Evolutionary conservation across 257 asterid genomes (phyloP), one percentile per base, ranked within the genome.

Genomic region (Solanum pinnatisectum): DNA sequence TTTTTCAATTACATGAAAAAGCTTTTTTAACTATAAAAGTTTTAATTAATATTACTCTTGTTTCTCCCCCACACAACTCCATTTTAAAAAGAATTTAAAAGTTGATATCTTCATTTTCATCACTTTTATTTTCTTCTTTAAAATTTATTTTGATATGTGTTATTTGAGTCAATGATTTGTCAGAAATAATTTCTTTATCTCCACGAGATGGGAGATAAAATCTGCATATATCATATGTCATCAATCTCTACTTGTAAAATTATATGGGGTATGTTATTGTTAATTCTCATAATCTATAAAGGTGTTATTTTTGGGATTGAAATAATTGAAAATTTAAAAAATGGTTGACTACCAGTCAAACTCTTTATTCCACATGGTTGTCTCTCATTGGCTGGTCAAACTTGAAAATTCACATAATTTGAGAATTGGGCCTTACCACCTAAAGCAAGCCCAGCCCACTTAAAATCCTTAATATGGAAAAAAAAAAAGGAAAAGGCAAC

Each of bases 381-480:
- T 13, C 11, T 20, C 9, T 36, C 15, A 83, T 18, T 88, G 90
- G 90, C 9, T 68, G 68, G 89, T 83, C 92, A 90, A 88, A 88
- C 87, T 36, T 81, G n/a, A 39, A 52, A 83, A 83, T 30, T 72
- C 27, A 16, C 60, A 49, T 15, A 52, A 37, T 36, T 81, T 25
- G 68, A 27, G 8, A 8, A 76, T 44, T 70, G 56, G 42, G 35
- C 85, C 63, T 52, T 65, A 35, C 23, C 74, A 35, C 59, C 44
- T 10, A 35, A 18, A 35, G 42, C 87, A 76, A 71, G 40, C 40
- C 73, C 9, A 72, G 44, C 27, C 81, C 25, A 72, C 30, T 67
- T 49, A 37, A 63, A 23, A 36, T 72, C 33, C 25, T 49, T 25
- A 23, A 37, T 1, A 20, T 84, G 20, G 32, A 18, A 59, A 71